phyloP scores from a whole-genome alignment of 2,329 filamentous ascomycete genomes.

The Neofusicoccum kwambonambiense region DNA sequence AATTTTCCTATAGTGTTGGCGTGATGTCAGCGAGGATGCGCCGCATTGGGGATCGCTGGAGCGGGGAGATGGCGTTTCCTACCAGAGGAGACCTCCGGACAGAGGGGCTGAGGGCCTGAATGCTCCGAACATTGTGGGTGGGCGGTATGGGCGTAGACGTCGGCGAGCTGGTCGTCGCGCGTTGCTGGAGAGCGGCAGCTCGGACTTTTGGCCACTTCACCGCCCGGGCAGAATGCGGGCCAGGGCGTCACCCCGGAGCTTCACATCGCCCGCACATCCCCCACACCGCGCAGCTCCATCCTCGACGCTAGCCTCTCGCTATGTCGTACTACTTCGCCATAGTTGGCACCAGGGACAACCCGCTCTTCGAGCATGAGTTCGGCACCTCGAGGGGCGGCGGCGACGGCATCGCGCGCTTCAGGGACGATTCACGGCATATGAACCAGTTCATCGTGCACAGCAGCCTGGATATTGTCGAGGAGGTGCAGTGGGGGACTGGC shows the following conservation, averaged over 20 bases:
- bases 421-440: slow-evolving; percentile 83
- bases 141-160: background rate
- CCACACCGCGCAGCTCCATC: background rate
- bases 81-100: slow-evolving; percentile 41
- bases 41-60: background rate
- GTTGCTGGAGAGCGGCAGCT: background rate
- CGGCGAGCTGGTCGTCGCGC: background rate
- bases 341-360: slow-evolving; percentile 91
- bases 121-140: slow-evolving; percentile 38
- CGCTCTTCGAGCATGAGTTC: slow-evolving; percentile 95
- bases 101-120: slow-evolving; percentile 41
- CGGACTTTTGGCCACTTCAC: slow-evolving; percentile 6
- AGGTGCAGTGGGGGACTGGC: slow-evolving; percentile 87
- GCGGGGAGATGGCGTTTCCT: slow-evolving; percentile 8
- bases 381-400: slow-evolving; percentile 94
- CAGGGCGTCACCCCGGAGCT: slow-evolving; percentile 1
- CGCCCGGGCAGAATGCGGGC: slow-evolving; percentile 13
- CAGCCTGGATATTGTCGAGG: slow-evolving; percentile 90
- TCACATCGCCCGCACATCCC: background rate
- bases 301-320: slow-evolving; percentile 25
- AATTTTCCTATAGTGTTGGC: slow-evolving; percentile 67
- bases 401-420: slow-evolving; percentile 87
- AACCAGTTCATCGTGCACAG: slow-evolving; percentile 98
- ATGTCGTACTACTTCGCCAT: slow-evolving; percentile 99
- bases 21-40: background rate